Evolutionary conservation across 2,329 filamentous ascomycete species (phyloP), one percentile per base, ranked within the genome.

Genomic region (Phialocephala subalpina): DNA sequence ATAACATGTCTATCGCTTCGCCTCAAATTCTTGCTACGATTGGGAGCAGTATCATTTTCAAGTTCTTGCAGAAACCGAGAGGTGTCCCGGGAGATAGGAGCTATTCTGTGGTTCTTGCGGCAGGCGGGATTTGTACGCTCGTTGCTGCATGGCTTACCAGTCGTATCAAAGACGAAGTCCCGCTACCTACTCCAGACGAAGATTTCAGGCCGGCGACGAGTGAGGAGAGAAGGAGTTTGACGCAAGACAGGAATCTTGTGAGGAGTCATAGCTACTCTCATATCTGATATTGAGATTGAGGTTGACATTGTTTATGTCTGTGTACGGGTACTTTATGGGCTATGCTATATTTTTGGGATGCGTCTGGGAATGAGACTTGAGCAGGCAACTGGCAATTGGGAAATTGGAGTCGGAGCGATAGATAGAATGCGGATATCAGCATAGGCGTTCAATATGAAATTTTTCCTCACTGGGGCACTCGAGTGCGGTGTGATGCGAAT

Each of bases 1-100:
- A 98, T 82, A 98, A 98, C 78, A 95, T 98, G 80, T 91, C 94
- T 18, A 92, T 98, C 72, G 93, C 94, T 0, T 90, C 93, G 5
- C 95, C 95, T 1, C 95, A 98, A 77, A 94, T 97, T 67, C 85
- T 97, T 62, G 94, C 95, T 12, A 97, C 94, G 6, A 81, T 97
- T 33, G 88, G 92, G 27, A 95, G 92, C 66, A 94, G 91, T 75
- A 82, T 91, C 66, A 92, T 98, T 68, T 98, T 98, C 82, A 90
- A 88, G 75, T 81, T 90, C 47, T 86, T 95, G 74, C 94, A 98
- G 80, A 97, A 97, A 78, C 93, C 93, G 0, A 86, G 95, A 69
- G 94, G 94, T 4, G 87, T 86, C 4, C 91, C 93, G 0, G 94
- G 93, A 38, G 95, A 98, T 79, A 88, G 91, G 70, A 97, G 92